These are phyloP conservation scores for Chlorella sp. DNA, from an alignment of 139 green algal species.

Conservation along the genomic window DNA sequence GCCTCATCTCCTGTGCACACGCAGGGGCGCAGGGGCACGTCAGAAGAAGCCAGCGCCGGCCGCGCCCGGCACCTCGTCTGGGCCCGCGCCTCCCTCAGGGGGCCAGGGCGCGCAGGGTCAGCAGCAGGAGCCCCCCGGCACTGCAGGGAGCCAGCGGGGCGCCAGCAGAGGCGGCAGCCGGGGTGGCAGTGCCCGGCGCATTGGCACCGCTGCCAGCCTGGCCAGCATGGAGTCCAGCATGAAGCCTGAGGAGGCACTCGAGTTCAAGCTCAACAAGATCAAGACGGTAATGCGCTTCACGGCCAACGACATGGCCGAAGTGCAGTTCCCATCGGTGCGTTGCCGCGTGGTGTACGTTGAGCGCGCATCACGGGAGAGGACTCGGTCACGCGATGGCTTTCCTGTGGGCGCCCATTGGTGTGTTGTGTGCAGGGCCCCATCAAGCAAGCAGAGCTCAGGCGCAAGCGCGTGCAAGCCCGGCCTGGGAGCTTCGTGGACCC, in stretches of 20 bases:
- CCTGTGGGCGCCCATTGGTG: background rate
- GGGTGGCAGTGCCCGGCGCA: background rate
- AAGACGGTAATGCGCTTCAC: constrained; percentile 18
- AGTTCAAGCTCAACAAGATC: constrained; percentile 11
- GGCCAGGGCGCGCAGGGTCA: no score
- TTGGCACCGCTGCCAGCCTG: background rate
- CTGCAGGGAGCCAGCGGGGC: background rate
- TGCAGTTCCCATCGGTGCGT: constrained; percentile 9
- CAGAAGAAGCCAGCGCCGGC: no score
- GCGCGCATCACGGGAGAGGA: background rate
- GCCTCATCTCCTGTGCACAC: background rate
- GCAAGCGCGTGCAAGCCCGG: background rate
- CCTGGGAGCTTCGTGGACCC: constrained; percentile 10
- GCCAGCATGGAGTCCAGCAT: constrained; percentile 1
- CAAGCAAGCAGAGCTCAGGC: constrained; percentile 1
- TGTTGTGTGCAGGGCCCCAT: constrained; percentile 5
- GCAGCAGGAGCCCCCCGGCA: background rate
- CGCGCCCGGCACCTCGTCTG: no score
- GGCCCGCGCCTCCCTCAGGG: no score
- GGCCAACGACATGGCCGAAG: constrained; percentile 8
- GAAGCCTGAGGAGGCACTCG: constrained; percentile 1
- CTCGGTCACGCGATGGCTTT: background rate
- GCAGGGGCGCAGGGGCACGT: background rate
- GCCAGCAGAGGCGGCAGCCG: background rate
- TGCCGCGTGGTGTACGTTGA: background rate